phyloP scores from a whole-genome alignment of 2,329 filamentous ascomycete species.

The Tolypocladium tundrense region DNA sequence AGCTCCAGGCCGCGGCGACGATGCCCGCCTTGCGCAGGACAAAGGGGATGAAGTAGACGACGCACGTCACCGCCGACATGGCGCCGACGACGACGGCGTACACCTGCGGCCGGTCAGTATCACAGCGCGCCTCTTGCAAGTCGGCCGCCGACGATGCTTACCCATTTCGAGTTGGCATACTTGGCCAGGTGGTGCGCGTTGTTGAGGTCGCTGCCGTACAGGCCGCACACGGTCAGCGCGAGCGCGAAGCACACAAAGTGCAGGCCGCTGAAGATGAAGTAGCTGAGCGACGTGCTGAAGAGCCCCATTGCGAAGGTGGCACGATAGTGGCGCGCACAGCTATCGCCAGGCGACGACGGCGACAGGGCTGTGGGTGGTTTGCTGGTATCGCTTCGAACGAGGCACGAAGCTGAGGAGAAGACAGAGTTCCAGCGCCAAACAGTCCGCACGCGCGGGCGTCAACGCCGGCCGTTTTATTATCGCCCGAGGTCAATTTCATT shows the following conservation, averaged over 20 bases:
- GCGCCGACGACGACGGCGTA: constrained; percentile 64
- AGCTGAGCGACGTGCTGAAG: constrained; percentile 33
- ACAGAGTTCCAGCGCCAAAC: neutral
- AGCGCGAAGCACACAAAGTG: constrained; percentile 70
- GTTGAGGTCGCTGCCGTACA: constrained; percentile 64
- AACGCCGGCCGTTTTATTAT: neutral
- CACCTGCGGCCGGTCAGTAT: constrained; percentile 27
- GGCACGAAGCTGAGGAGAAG: neutral
- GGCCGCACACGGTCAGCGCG: constrained; percentile 64
- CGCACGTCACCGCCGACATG: constrained; percentile 52
- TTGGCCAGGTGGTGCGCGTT: constrained; percentile 36
- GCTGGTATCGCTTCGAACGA: neutral
- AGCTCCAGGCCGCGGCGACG: constrained; percentile 56
- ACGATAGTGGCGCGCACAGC: neutral
- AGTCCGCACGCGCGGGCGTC: neutral
- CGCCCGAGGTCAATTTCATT: neutral
- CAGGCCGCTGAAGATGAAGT: constrained; percentile 48
- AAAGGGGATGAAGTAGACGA: constrained; percentile 57
- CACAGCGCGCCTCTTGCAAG: neutral
- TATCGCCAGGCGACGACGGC: neutral
- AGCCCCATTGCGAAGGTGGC: constrained; percentile 29
- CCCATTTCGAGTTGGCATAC: constrained; percentile 59
- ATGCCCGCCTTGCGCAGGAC: constrained; percentile 37
- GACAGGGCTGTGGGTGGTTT: neutral
- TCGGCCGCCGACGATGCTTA: constrained; percentile 24